Conservation (phyloP, 2,329 filamentous ascomycete genomes). For the Cercospora sp. region DNA sequence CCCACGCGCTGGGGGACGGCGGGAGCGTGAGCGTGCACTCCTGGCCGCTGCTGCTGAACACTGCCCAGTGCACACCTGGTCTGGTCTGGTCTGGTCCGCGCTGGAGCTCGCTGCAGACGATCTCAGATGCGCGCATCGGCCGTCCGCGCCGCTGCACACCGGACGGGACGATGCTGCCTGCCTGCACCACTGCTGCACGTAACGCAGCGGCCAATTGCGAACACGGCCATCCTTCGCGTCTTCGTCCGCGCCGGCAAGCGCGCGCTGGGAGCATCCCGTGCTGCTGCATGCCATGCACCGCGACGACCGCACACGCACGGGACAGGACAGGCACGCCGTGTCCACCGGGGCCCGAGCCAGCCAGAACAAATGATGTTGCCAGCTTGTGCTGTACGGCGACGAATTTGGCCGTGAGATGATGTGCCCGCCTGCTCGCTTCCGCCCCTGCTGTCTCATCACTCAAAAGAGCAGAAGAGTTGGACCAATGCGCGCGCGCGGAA, state of each 20-base stretch:
- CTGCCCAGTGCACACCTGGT: too few species aligned
- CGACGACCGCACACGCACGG: neutral
- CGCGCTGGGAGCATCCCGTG: neutral
- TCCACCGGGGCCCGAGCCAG: neutral
- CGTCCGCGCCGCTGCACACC: slow-evolving; percentile 3
- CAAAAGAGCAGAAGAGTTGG: neutral
- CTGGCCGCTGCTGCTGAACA: neutral
- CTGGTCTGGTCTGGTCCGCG: neutral
- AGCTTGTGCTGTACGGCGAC: neutral
- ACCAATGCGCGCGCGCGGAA: neutral
- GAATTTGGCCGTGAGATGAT: neutral
- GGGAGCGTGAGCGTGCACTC: neutral
- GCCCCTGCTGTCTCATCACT: slow-evolving; percentile 1
- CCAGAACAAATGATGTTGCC: neutral
- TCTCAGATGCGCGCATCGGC: neutral
- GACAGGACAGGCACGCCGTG: neutral
- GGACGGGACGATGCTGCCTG: neutral
- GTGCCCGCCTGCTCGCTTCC: neutral
- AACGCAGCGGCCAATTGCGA: neutral
- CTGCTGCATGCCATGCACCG: neutral
- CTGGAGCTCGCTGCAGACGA: neutral
- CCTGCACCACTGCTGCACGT: neutral
- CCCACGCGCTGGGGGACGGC: neutral
- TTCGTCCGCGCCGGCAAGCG: neutral
- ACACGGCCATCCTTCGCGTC: neutral